Conservation (phyloP, 2,329 filamentous ascomycete species). For the Phaeosphaeria sp. region DNA sequence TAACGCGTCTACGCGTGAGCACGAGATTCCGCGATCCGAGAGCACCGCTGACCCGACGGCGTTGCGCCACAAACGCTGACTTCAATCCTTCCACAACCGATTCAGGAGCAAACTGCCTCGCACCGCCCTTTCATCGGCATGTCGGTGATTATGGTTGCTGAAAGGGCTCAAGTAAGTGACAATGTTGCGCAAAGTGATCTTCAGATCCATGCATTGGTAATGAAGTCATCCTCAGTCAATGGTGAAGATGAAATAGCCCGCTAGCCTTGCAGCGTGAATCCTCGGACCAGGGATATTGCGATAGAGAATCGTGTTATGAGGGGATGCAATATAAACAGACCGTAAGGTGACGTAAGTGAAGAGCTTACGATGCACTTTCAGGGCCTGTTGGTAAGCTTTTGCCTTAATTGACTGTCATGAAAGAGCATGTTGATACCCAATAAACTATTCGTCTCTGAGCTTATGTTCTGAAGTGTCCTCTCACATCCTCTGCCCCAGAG, state of each 20-base stretch:
- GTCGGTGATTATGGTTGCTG: not conserved
- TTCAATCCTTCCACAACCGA: not conserved
- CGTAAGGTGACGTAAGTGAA: not conserved
- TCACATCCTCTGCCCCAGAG: not conserved
- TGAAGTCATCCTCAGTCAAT: no score
- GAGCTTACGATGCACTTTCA: not conserved
- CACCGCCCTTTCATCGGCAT: slow-evolving; percentile 1
- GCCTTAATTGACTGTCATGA: no score
- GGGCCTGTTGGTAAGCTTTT: not conserved
- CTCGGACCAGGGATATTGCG: no score
- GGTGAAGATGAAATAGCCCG: no score
- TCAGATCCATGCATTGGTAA: no score
- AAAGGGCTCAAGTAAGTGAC: not conserved
- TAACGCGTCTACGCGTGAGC: not conserved
- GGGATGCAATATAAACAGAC: no score
- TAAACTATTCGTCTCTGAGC: no score
- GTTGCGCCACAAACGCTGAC: not conserved
- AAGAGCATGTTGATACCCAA: no score
- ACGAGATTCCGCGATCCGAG: slow-evolving; percentile 2
- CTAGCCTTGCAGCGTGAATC: no score
- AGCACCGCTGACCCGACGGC: not conserved
- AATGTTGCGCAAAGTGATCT: no score
- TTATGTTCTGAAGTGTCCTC: not conserved
- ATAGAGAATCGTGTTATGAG: no score
- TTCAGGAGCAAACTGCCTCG: not conserved